Evolutionary conservation across 2,329 filamentous ascomycete genomes (phyloP).

Genomic region (Neofusicoccum umdonicola): DNA sequence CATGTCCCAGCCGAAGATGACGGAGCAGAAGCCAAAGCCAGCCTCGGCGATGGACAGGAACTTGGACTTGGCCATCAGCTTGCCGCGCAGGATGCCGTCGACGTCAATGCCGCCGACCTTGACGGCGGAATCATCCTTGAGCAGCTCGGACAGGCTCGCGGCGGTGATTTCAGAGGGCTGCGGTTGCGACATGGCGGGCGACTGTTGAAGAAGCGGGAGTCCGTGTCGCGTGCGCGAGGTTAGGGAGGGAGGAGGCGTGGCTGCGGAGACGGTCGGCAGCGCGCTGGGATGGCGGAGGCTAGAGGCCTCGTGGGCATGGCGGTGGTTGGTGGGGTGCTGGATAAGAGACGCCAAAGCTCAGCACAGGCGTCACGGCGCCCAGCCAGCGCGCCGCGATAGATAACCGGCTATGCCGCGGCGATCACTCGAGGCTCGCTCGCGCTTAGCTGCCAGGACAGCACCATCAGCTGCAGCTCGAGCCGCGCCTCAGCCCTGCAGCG

Average conservation of each 20-base stretch:
- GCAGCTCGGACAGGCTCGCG: constrained; percentile 63
- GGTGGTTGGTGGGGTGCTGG: neutral
- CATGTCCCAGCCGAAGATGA: constrained; percentile 97
- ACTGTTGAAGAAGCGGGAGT: constrained; percentile 11
- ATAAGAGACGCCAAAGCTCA: neutral
- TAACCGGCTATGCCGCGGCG: neutral
- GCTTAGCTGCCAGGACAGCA: neutral
- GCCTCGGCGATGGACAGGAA: constrained; percentile 77
- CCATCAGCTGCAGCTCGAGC: neutral
- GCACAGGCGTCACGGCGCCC: neutral
- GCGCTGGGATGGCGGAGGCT: neutral
- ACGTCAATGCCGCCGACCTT: constrained; percentile 87
- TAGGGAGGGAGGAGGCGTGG: neutral
- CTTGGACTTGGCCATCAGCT: constrained; percentile 89
- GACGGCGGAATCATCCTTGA: constrained; percentile 71
- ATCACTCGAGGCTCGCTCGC: neutral
- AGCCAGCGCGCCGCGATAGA: neutral
- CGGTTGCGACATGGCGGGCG: constrained; percentile 25
- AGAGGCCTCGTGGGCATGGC: neutral
- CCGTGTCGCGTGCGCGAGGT: neutral
- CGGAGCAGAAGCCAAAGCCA: constrained; percentile 91
- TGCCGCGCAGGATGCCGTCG: constrained; percentile 83
- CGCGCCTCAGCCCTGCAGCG: neutral
- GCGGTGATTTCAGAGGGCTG: constrained; percentile 52
- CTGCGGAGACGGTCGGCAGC: neutral